A percentile compares a stretch with the other conserved stretches of the same genome.
These are phyloP conservation scores for Fraxinus angustifolia DNA, from an alignment of 305 asterid genomes.

Conservation along the genomic window DNA sequence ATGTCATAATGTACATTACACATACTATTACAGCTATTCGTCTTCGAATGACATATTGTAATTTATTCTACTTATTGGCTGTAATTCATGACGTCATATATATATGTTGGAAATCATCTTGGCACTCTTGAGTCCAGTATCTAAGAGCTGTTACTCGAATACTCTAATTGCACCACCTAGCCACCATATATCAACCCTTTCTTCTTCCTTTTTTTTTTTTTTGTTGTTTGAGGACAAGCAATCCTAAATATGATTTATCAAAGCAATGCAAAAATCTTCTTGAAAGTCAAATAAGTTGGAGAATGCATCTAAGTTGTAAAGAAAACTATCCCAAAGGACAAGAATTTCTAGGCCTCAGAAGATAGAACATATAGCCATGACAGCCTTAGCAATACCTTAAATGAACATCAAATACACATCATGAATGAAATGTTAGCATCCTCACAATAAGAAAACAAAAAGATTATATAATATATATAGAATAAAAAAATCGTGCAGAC, in stretches of 20 bases:
- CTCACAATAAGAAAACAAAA: slow-evolving; percentile 7
- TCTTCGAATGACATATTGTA: slow-evolving; percentile 3
- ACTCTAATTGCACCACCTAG: background rate
- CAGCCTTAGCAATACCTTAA: background rate
- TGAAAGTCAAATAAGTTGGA: background rate
- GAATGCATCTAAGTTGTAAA: background rate
- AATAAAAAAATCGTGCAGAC: slow-evolving; percentile 5
- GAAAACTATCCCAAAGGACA: background rate
- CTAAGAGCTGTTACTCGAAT: background rate
- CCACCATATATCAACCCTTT: background rate
- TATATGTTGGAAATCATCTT: background rate
- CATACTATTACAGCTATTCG: background rate
- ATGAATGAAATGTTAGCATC: background rate
- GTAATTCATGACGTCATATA: background rate
- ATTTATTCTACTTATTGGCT: background rate
- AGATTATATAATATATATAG: background rate
- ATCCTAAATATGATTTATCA: background rate
- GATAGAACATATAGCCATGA: background rate
- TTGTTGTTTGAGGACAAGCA: background rate
- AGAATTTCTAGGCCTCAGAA: slow-evolving; percentile 2
- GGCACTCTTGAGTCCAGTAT: slow-evolving; percentile 1
- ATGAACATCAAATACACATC: background rate
- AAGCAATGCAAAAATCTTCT: background rate
- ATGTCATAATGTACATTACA: background rate
- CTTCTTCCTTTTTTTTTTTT: background rate